Evolutionary conservation across 1,284 basidiomycete genomes (phyloP).

Genomic region (Cryptococcus jaspeensis): DNA sequence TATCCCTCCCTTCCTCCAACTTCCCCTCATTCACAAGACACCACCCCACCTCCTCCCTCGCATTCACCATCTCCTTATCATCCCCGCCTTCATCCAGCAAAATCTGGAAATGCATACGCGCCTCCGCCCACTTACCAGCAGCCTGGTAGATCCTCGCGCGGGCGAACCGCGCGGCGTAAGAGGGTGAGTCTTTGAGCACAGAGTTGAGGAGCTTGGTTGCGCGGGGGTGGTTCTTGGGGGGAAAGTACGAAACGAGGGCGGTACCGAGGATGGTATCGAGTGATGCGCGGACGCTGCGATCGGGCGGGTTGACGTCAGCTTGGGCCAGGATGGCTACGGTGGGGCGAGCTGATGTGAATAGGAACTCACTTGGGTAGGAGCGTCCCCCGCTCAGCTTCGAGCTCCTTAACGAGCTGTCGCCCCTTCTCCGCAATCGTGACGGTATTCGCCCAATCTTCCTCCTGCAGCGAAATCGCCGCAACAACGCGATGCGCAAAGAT

Average conservation of each 20-base stretch:
- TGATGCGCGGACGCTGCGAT: conserved; percentile 27
- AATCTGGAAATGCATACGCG: conserved; percentile 62
- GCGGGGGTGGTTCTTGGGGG: conserved; percentile 83
- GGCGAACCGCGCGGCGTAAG: conserved; percentile 66
- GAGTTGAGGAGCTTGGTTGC: conserved; percentile 72
- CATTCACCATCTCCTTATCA: conserved; percentile 59
- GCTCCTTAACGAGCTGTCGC: conserved; percentile 60
- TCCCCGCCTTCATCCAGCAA: conserved; percentile 50
- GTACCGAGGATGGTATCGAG: conserved; percentile 47
- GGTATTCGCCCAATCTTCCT: conserved; percentile 74
- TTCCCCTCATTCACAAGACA: conserved; percentile 66
- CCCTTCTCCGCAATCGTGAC: conserved; percentile 70
- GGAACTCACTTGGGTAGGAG: conserved; percentile 54
- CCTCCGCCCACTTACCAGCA: conserved; percentile 67
- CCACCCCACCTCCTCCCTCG: conserved; percentile 83
- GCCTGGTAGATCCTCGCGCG: conserved; percentile 71
- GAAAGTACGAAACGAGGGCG: conserved; percentile 78
- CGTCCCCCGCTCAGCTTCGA: conserved; percentile 63
- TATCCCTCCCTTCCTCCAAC: conserved; percentile 58
- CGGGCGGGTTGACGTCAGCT: not conserved
- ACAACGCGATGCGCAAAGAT: conserved; percentile 71
- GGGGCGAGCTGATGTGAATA: too few species aligned
- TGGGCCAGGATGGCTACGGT: too few species aligned
- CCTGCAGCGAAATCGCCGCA: conserved; percentile 68
- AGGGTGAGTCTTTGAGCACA: conserved; percentile 63